These are phyloP conservation scores for Lachnellula occidentalis DNA, from an alignment of 2,329 filamentous ascomycete genomes.

Conservation along the genomic window DNA sequence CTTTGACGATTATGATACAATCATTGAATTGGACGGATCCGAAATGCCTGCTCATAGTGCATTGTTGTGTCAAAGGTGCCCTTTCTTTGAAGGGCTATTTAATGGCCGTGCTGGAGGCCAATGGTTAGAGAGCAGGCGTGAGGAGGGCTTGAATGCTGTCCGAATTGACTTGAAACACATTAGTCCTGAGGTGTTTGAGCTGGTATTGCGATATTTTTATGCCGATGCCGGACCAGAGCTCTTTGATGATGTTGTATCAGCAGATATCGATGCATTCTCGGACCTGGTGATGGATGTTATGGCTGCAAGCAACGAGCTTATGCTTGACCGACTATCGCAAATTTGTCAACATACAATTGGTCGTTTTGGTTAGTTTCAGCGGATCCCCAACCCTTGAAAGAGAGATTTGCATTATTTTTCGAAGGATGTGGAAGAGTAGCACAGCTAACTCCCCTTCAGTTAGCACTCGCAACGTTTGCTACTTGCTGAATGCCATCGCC, in stretches of 20 bases:
- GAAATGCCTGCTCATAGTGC: conserved; percentile 70
- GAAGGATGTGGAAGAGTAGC: too few relatives aligned
- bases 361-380: conserved; percentile 54
- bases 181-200: conserved; percentile 63
- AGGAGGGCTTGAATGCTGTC: conserved; percentile 46
- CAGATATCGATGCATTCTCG: conserved; percentile 75
- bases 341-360: conserved; percentile 83
- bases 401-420: too few relatives aligned
- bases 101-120: conserved; percentile 77
- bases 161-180: conserved; percentile 81
- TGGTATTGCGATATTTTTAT: conserved; percentile 78
- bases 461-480: conserved; percentile 79
- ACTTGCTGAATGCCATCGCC: conserved; percentile 78
- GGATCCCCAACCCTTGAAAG: too few relatives aligned
- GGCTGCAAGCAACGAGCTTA: conserved; percentile 84
- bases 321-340: conserved; percentile 86
- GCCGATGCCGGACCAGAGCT: conserved; percentile 74
- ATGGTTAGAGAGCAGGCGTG: conserved; percentile 73
- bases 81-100: conserved; percentile 89
- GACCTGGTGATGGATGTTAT: conserved; percentile 90
- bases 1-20: conserved; percentile 73
- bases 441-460: conserved; percentile 40
- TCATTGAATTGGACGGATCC: conserved; percentile 73
- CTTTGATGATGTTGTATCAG: conserved; percentile 69
- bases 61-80: conserved; percentile 76